These are phyloP conservation scores for Leptographium radiaticola DNA, from an alignment of 2,329 filamentous ascomycete species.

Conservation along the genomic window DNA sequence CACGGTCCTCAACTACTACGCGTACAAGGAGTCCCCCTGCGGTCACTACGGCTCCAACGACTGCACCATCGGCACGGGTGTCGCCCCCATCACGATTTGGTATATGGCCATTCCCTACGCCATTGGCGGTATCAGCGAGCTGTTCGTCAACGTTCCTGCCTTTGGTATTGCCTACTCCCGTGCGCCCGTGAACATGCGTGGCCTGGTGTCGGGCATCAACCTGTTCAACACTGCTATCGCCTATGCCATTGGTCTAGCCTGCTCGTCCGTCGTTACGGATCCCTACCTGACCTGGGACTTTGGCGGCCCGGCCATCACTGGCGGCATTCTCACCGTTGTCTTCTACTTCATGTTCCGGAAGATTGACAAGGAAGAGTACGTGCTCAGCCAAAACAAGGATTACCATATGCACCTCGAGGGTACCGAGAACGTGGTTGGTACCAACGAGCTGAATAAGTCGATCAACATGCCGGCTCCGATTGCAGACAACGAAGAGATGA, in stretches of 20 bases:
- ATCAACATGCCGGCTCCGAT: slow-evolving; percentile 15
- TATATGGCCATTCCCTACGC: slow-evolving; percentile 43
- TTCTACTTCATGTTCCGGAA: slow-evolving; percentile 35
- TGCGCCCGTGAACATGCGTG: slow-evolving; percentile 64
- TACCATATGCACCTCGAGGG: slow-evolving; percentile 12
- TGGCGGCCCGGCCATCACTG: slow-evolving; percentile 32
- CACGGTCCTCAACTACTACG: slow-evolving; percentile 27
- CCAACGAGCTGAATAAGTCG: slow-evolving; percentile 15
- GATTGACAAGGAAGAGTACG: slow-evolving; percentile 32
- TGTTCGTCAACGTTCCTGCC: slow-evolving; percentile 39
- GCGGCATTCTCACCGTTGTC: slow-evolving; percentile 26
- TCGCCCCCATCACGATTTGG: slow-evolving; percentile 36
- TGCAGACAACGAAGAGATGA: slow-evolving; percentile 16
- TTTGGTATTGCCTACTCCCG: slow-evolving; percentile 49
- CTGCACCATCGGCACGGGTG: slow-evolving; percentile 20
- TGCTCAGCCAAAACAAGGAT: slow-evolving; percentile 23
- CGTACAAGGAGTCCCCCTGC: slow-evolving; percentile 28
- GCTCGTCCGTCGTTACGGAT: slow-evolving; percentile 32
- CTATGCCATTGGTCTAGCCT: slow-evolving; percentile 52
- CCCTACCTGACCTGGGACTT: slow-evolving; percentile 38
- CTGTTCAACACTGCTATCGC: slow-evolving; percentile 59
- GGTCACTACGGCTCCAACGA: slow-evolving; percentile 25
- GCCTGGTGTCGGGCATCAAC: slow-evolving; percentile 53
- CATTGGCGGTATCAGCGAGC: slow-evolving; percentile 32
- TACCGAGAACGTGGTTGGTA: slow-evolving; percentile 9